These are phyloP conservation scores for Candida methanosorbosa DNA, from an alignment of 805 yeast species.

Conservation along the genomic window DNA sequence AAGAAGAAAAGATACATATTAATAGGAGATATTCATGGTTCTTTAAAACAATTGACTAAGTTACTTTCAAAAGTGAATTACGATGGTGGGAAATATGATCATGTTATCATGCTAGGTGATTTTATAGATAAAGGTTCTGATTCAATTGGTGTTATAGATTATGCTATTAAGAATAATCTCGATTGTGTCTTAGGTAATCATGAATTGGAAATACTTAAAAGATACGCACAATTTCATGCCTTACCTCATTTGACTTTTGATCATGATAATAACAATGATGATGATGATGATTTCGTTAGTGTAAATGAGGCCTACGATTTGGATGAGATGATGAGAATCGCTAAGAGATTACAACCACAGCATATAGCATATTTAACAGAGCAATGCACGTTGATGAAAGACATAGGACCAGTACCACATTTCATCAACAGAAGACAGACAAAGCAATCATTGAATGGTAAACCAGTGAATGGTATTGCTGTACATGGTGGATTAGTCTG, in stretches of 20 bases:
- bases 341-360: slow-evolving; percentile 44
- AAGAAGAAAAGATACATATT: slow-evolving; percentile 46
- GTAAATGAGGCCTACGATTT: slow-evolving; percentile 20
- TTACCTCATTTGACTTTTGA: slow-evolving; percentile 19
- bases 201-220: slow-evolving; percentile 60
- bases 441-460: slow-evolving; percentile 13
- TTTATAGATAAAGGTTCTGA: slow-evolving; percentile 80
- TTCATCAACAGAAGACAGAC: slow-evolving; percentile 20
- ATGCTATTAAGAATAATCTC: slow-evolving; percentile 46
- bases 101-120: slow-evolving; percentile 71
- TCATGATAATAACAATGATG: slow-evolving; percentile 9
- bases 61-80: slow-evolving; percentile 44
- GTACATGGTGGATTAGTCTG: slow-evolving; percentile 82
- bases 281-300: slow-evolving; percentile 3
- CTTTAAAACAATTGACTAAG: slow-evolving; percentile 42
- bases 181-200: slow-evolving; percentile 86
- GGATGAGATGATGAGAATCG: slow-evolving; percentile 34
- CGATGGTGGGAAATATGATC: slow-evolving; percentile 38
- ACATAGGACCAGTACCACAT: slow-evolving; percentile 52
- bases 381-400: slow-evolving; percentile 54
- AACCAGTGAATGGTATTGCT: slow-evolving; percentile 39
- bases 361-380: slow-evolving; percentile 51
- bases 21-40: slow-evolving; percentile 89
- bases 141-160: slow-evolving; percentile 60
- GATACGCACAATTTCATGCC: slow-evolving; percentile 56